phyloP scores from a whole-genome alignment of 2,329 filamentous ascomycete genomes.

The Pseudocercospora cruenta region DNA sequence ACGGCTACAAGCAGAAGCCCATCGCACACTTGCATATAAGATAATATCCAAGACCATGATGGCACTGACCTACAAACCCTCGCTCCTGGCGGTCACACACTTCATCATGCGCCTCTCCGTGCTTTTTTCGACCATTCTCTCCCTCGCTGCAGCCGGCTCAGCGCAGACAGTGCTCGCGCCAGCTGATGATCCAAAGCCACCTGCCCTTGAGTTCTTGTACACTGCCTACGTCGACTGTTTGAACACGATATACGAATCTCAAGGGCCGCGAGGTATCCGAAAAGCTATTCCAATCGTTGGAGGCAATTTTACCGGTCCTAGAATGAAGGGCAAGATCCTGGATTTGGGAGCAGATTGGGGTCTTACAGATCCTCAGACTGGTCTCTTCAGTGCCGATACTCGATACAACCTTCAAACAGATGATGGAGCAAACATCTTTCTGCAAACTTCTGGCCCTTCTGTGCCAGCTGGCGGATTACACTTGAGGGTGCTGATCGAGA shows the following conservation, averaged over 20 bases:
- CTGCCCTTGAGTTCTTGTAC: constrained; percentile 36
- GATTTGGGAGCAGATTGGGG: constrained; percentile 46
- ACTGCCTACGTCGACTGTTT: constrained; percentile 34
- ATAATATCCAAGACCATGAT: not conserved
- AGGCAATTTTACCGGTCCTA: constrained; percentile 38
- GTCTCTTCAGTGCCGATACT: constrained; percentile 41
- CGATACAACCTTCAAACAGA: constrained; percentile 44
- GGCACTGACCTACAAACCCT: not conserved
- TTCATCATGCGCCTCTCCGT: not conserved
- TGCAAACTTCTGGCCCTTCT: constrained; percentile 33
- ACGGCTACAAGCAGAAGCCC: not conserved
- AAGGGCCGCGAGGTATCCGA: constrained; percentile 34
- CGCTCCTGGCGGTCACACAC: constrained; percentile 1
- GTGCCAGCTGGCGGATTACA: constrained; percentile 34
- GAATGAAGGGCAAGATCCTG: constrained; percentile 36
- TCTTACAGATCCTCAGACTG: constrained; percentile 36
- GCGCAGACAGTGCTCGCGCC: constrained; percentile 14
- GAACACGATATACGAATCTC: constrained; percentile 30
- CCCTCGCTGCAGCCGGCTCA: constrained; percentile 11
- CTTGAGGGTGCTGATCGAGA: constrained; percentile 42
- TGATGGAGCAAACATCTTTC: constrained; percentile 39
- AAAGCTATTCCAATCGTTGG: constrained; percentile 38
- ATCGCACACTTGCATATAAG: not conserved
- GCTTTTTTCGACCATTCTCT: constrained; percentile 9
- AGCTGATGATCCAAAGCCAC: constrained; percentile 19